Conservation (phyloP, 805 yeast species). For the Grigorovia humatica region DNA sequence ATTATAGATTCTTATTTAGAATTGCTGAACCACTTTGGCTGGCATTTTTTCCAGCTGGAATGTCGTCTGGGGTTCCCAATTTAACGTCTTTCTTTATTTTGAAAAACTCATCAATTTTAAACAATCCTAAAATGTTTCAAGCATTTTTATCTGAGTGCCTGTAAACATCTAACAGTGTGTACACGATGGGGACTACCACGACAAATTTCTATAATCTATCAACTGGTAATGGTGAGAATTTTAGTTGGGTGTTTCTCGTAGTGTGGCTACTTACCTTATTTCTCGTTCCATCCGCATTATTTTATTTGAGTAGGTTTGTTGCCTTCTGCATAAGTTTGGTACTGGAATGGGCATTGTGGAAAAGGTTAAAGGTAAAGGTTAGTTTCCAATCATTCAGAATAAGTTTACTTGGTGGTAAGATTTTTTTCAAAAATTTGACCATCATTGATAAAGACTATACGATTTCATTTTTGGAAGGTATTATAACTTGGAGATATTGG, state of each 20-base stretch:
- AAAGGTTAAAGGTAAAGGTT: slow-evolving; percentile 43
- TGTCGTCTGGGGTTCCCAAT: neutral
- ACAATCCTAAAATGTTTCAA: too few relatives aligned
- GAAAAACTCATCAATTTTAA: too few relatives aligned
- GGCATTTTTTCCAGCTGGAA: neutral
- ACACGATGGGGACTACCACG: slow-evolving; percentile 17
- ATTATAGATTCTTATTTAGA: neutral
- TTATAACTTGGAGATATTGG: slow-evolving; percentile 91
- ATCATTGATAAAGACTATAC: slow-evolving; percentile 68
- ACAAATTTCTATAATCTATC: slow-evolving; percentile 26
- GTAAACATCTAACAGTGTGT: neutral
- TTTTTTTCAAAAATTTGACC: slow-evolving; percentile 66
- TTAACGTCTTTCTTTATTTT: too few relatives aligned
- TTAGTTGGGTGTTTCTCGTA: slow-evolving; percentile 68
- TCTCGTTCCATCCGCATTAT: slow-evolving; percentile 52
- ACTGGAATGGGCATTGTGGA: slow-evolving; percentile 54
- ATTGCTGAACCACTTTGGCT: neutral
- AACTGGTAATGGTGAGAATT: slow-evolving; percentile 23
- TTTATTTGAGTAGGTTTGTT: slow-evolving; percentile 63
- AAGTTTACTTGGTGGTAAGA: slow-evolving; percentile 72
- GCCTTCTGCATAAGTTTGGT: slow-evolving; percentile 49
- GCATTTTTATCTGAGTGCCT: neutral
- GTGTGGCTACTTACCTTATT: slow-evolving; percentile 70
- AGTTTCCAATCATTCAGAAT: slow-evolving; percentile 65
- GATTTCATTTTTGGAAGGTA: slow-evolving; percentile 57